Base-by-base conservation (phyloP, 2,329 filamentous ascomycete genomes). In the Metarhizium robertsii region DNA sequence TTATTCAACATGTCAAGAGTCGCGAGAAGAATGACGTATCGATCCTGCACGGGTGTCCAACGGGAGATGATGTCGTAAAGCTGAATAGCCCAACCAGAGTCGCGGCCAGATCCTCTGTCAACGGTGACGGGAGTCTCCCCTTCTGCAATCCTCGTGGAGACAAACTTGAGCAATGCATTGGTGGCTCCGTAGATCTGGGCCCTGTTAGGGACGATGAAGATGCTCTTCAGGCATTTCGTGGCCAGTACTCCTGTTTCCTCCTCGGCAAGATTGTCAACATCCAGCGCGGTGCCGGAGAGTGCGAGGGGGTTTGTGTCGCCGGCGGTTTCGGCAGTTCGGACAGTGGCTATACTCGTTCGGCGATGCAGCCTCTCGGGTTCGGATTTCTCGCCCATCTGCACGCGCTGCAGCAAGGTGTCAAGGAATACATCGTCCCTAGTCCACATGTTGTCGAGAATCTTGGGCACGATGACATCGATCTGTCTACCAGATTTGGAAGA, bases 11-110 rank as follows among this genome's bases (percentile, higher is more conserved):
- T 81, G 62, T 96, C 92, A 73, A 95, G 84, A 2, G 87, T 80
- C 1, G 88, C 87, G 49, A 96, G 81, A 50, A 96, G 77, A 55
- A 97, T 94, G 43, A 92, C 84, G 72, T 95, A 97, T 54, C 94
- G 87, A 66, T 96, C 90, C 68, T 97, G 92, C 2, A 97, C 92
- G 0, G 94, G 91, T 0, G 91, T 87, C 91, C 92, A 97, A 57
- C 84, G 83, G 16, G 90, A 85, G 53, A 92, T 80, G 59, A 92
- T 80, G 64, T 87, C 83, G 67, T 95, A 90, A 52, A 97, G 78
- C 56, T 85, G 86, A 30, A 90, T 87, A 2, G 90, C 86, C 92
- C 92, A 97, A 52, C 83, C 87, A 48, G 75, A 73, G 62, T 80
- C 78, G 47, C 71, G 69, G 10, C 67, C 73, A 29, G 71, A 67